Conservation (phyloP, 2,329 filamentous ascomycete species). For the Cladosporium velox region DNA sequence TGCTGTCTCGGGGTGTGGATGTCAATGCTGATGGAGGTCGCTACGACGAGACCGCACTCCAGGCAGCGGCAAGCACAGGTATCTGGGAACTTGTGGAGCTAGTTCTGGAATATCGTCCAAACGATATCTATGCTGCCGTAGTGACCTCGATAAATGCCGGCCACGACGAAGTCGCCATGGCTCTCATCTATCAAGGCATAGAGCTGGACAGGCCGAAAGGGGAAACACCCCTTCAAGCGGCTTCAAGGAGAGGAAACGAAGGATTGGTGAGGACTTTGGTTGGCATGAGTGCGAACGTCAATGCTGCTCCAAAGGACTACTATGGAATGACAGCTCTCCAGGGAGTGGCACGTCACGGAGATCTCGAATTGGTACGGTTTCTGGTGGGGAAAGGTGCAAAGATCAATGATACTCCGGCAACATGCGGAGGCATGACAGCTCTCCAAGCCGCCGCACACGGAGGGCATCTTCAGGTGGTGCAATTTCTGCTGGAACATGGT, state of each 20-base stretch:
- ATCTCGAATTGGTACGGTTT: not conserved
- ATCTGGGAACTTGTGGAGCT: constrained; percentile 5
- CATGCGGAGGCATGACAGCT: not conserved
- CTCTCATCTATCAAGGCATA: not conserved
- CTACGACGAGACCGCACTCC: no score
- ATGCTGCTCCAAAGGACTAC: not conserved
- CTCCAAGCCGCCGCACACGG: not conserved
- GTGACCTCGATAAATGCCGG: not conserved
- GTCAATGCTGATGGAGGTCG: constrained; percentile 1
- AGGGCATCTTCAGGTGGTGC: not conserved
- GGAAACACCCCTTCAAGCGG: not conserved
- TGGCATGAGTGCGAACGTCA: constrained; percentile 5
- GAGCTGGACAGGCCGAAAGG: not conserved
- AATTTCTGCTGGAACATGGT: constrained; percentile 1
- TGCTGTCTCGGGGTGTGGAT: not conserved
- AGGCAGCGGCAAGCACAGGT: constrained; percentile 4
- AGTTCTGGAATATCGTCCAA: not conserved
- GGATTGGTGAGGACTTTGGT: not conserved
- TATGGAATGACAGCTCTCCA: not conserved
- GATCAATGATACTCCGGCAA: not conserved
- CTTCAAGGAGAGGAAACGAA: not conserved
- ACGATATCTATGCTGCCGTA: not conserved
- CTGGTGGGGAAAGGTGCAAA: not conserved
- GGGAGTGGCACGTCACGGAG: not conserved
- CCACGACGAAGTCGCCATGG: not conserved